Conservation (phyloP, 352 stramenopile species). For the Globisporangium paddicum region DNA sequence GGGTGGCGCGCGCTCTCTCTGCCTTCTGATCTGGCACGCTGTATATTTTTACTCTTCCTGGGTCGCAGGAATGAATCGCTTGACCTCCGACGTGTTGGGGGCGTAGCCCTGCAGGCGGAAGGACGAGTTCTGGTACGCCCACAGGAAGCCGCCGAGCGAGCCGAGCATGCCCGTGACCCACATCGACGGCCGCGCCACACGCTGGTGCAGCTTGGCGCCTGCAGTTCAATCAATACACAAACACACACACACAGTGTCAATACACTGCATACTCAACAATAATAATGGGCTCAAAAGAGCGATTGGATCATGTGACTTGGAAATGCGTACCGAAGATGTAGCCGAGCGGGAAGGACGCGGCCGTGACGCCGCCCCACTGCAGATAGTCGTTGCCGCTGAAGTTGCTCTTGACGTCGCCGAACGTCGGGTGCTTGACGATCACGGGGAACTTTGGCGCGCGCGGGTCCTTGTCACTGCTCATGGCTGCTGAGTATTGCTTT, state of each 20-base stretch:
- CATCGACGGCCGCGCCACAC: slow-evolving; percentile 63
- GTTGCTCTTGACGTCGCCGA: slow-evolving; percentile 65
- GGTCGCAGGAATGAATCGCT: slow-evolving; percentile 44
- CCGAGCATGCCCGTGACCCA: slow-evolving; percentile 70
- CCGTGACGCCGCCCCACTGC: slow-evolving; percentile 50
- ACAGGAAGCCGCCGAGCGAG: slow-evolving; percentile 72
- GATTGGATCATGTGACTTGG: background rate
- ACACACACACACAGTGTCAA: background rate
- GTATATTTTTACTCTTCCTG: slow-evolving; percentile 9
- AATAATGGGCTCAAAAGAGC: background rate
- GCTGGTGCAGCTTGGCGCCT: slow-evolving; percentile 62
- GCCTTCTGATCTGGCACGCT: background rate
- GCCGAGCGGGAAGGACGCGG: slow-evolving; percentile 64
- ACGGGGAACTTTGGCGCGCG: slow-evolving; percentile 63
- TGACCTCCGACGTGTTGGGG: slow-evolving; percentile 51
- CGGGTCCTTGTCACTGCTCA: slow-evolving; percentile 66
- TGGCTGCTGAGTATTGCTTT: slow-evolving; percentile 9
- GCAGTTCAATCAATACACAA: background rate
- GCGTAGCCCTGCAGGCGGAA: slow-evolving; percentile 77
- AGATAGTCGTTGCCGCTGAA: slow-evolving; percentile 63
- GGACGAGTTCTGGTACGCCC: slow-evolving; percentile 78
- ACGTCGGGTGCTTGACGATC: slow-evolving; percentile 77
- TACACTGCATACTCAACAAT: background rate
- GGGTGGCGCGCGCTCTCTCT: background rate
- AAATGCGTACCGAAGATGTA: slow-evolving; percentile 65